phyloP scores from a whole-genome alignment of 768 basidiomycete genomes.

The Leccinellum albellum region DNA sequence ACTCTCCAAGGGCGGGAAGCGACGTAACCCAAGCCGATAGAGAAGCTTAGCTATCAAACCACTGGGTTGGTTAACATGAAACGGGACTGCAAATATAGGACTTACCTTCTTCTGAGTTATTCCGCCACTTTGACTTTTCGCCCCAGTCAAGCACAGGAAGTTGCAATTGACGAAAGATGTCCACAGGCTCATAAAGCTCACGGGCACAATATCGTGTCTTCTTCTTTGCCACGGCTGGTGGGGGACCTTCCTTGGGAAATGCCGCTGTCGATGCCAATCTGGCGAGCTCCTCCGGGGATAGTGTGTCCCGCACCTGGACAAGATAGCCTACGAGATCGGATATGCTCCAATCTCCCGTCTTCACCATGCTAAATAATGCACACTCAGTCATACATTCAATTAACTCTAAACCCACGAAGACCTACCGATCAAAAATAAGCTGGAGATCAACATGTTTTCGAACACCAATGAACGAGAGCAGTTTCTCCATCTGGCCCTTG shows the following conservation, averaged over 20 bases:
- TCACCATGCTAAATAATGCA: constrained; percentile 61
- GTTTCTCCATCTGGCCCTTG: constrained; percentile 69
- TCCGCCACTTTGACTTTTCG: constrained; percentile 69
- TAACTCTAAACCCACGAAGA: not conserved
- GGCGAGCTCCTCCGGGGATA: constrained; percentile 55
- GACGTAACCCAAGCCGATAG: constrained; percentile 63
- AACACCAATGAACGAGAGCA: constrained; percentile 73
- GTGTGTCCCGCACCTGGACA: constrained; percentile 66
- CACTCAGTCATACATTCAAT: not conserved
- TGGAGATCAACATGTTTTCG: constrained; percentile 91
- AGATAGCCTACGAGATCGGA: constrained; percentile 85
- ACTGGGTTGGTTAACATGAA: not conserved
- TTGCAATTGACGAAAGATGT: constrained; percentile 64
- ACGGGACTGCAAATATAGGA: not conserved
- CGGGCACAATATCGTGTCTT: constrained; percentile 54
- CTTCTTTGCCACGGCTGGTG: constrained; percentile 31
- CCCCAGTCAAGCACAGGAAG: constrained; percentile 91
- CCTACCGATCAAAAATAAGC: constrained; percentile 83
- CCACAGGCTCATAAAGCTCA: constrained; percentile 82
- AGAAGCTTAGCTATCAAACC: constrained; percentile 67
- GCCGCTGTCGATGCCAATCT: constrained; percentile 63
- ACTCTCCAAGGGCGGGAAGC: constrained; percentile 62
- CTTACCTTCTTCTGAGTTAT: constrained; percentile 82
- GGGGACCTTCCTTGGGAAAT: constrained; percentile 57
- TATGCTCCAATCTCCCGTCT: constrained; percentile 86